Conservation (phyloP, 2,329 filamentous ascomycete genomes). For the Talaromyces funiculosus region DNA sequence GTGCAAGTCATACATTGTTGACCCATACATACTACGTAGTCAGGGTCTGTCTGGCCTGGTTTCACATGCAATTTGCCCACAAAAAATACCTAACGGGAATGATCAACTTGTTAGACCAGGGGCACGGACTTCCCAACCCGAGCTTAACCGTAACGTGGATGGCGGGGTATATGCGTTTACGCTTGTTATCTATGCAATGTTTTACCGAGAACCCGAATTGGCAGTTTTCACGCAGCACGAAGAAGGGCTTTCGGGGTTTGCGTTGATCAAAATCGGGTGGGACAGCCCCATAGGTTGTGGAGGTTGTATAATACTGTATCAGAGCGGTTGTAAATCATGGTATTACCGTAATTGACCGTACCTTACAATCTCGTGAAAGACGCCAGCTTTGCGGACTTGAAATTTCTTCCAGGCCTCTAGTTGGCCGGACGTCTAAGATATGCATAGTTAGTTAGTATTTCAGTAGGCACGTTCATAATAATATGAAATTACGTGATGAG, state of each 20-base stretch:
- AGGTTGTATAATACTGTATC: not conserved
- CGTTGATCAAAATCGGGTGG: not conserved
- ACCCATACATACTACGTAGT: not conserved
- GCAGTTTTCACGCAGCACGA: not conserved
- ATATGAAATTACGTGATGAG: not conserved
- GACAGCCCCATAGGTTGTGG: not conserved
- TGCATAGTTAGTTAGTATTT: not conserved
- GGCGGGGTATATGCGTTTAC: not conserved
- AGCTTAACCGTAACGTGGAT: not conserved
- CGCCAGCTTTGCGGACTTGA: not conserved
- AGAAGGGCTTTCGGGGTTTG: not conserved
- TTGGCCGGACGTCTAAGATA: not conserved
- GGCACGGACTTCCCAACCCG: not conserved
- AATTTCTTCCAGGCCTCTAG: not conserved
- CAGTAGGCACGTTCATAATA: not conserved
- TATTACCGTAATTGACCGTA: not conserved
- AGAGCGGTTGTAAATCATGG: not conserved
- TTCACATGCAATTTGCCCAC: not conserved
- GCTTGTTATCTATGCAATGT: not conserved
- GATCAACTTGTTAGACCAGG: not conserved
- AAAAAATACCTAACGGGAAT: not conserved
- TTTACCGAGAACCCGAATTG: slow-evolving; percentile 6
- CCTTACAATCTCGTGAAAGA: not conserved
- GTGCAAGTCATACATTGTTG: not conserved
- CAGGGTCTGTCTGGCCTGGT: too few relatives aligned